phyloP scores from a whole-genome alignment of 768 basidiomycete species.

The Boletus insuetus region DNA sequence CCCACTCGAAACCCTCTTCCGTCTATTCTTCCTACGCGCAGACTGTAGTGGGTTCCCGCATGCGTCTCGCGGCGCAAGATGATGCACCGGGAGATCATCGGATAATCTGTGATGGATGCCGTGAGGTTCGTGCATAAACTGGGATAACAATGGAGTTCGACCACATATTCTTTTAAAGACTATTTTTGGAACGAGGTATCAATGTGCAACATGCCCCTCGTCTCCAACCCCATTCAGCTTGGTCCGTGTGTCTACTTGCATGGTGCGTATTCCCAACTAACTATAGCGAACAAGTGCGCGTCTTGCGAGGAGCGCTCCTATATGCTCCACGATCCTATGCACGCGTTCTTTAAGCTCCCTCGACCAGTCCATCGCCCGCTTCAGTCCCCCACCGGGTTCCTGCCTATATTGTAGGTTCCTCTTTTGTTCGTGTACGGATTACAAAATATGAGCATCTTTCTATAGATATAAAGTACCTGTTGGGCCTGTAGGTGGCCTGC shows the following conservation, averaged over 20 bases:
- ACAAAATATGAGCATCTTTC: slow-evolving; percentile 7
- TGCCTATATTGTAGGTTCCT: slow-evolving; percentile 61
- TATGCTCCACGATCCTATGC: slow-evolving; percentile 75
- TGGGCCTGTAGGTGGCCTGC: slow-evolving; percentile 47
- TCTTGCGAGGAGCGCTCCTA: slow-evolving; percentile 80
- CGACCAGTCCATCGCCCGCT: slow-evolving; percentile 70
- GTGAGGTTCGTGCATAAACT: slow-evolving; percentile 41
- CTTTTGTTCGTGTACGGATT: neutral
- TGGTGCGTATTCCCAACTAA: neutral
- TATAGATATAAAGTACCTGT: slow-evolving; percentile 62
- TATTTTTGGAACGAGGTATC: slow-evolving; percentile 79
- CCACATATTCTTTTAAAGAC: slow-evolving; percentile 37
- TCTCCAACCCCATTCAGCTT: slow-evolving; percentile 67
- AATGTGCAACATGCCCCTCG: slow-evolving; percentile 89
- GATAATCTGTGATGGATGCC: slow-evolving; percentile 59
- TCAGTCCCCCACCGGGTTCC: slow-evolving; percentile 51
- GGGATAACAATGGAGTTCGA: neutral
- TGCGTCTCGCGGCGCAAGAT: slow-evolving; percentile 31
- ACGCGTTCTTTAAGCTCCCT: slow-evolving; percentile 85
- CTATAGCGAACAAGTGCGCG: slow-evolving; percentile 54
- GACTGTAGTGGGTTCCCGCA: slow-evolving; percentile 59
- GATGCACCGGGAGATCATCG: slow-evolving; percentile 49
- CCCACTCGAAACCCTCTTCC: slow-evolving; percentile 53
- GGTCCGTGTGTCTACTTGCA: slow-evolving; percentile 38
- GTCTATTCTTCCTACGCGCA: slow-evolving; percentile 62